A percentile compares a stretch with the other conserved stretches of the same genome.
These are phyloP conservation scores for Sclerotinia subarctica DNA, from an alignment of 2,329 filamentous ascomycete genomes.

Conservation along the genomic window DNA sequence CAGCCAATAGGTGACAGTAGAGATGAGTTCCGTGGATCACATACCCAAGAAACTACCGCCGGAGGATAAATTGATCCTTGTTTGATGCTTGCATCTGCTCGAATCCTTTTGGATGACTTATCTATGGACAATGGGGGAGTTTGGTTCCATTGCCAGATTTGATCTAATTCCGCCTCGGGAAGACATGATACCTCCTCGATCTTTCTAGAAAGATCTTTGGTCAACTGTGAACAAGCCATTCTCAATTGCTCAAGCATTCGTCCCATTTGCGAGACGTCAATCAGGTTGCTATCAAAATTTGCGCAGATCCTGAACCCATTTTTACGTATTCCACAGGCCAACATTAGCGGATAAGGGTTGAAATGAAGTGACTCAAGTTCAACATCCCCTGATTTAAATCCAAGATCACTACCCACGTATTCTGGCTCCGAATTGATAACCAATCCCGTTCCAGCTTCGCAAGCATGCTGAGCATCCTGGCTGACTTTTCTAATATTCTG, in stretches of 20 bases:
- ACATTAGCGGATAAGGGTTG: slow-evolving; percentile 50
- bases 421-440: slow-evolving; percentile 12
- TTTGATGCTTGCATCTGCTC: slow-evolving; percentile 27
- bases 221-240: slow-evolving; percentile 24
- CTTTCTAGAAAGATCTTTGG: slow-evolving; percentile 31
- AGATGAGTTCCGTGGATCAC: slow-evolving; percentile 37
- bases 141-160: slow-evolving; percentile 46
- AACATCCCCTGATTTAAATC: slow-evolving; percentile 38
- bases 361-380: slow-evolving; percentile 40
- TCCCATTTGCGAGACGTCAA: slow-evolving; percentile 41
- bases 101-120: slow-evolving; percentile 28
- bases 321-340: slow-evolving; percentile 45
- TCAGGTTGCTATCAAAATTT: slow-evolving; percentile 43
- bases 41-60: slow-evolving; percentile 39
- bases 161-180: slow-evolving; percentile 39
- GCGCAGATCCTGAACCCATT: slow-evolving; percentile 45
- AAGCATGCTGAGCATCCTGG: slow-evolving; percentile 40
- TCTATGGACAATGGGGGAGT: slow-evolving; percentile 40
- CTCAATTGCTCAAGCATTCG: slow-evolving; percentile 41
- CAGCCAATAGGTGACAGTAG: slow-evolving; percentile 44
- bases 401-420: slow-evolving; percentile 6
- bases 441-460: slow-evolving; percentile 20
- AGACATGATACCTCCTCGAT: slow-evolving; percentile 38
- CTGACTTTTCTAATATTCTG: slow-evolving; percentile 32
- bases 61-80: slow-evolving; percentile 40